phyloP scores from a whole-genome alignment of 1,139 yeast genomes.

The Candida mesenterica region DNA sequence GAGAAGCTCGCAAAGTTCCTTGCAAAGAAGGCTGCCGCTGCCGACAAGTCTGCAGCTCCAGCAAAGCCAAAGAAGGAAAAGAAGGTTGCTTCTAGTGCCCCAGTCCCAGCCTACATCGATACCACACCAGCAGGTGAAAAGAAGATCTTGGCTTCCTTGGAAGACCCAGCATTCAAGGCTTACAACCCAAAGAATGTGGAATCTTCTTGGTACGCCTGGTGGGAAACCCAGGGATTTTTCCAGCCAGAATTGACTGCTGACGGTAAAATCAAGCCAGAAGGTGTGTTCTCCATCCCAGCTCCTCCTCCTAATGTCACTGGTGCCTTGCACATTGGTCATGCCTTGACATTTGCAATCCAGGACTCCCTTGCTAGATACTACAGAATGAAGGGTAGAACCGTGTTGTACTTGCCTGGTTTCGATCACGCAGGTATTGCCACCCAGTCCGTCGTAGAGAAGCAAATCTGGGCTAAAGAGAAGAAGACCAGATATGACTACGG shows the following conservation, averaged over 20 bases:
- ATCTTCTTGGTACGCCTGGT: constrained; percentile 97
- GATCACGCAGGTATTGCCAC: constrained; percentile 99
- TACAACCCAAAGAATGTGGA: constrained; percentile 92
- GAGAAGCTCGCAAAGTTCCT: constrained; percentile 93
- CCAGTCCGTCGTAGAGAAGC: constrained; percentile 97
- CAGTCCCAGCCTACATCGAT: constrained; percentile 80
- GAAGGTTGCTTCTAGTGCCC: constrained; percentile 70
- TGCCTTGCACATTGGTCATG: constrained; percentile 98
- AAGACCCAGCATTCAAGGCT: constrained; percentile 91
- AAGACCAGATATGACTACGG: constrained; percentile 94
- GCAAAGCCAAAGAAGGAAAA: constrained; percentile 60
- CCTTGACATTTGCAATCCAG: constrained; percentile 91
- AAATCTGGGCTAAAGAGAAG: constrained; percentile 83
- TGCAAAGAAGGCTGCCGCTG: constrained; percentile 88
- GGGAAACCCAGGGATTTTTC: constrained; percentile 86
- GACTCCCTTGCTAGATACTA: constrained; percentile 90
- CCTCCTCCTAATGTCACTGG: constrained; percentile 99
- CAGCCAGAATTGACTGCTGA: constrained; percentile 79
- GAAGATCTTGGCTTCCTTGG: constrained; percentile 78
- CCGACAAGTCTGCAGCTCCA: constrained; percentile 37
- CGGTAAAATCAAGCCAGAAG: constrained; percentile 79
- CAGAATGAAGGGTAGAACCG: constrained; percentile 97
- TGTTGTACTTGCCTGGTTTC: constrained; percentile 91
- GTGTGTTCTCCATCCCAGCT: constrained; percentile 86
- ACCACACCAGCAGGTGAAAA: constrained; percentile 85